Conservation (phyloP, 768 basidiomycete species). For the Naganishia randhawae region DNA sequence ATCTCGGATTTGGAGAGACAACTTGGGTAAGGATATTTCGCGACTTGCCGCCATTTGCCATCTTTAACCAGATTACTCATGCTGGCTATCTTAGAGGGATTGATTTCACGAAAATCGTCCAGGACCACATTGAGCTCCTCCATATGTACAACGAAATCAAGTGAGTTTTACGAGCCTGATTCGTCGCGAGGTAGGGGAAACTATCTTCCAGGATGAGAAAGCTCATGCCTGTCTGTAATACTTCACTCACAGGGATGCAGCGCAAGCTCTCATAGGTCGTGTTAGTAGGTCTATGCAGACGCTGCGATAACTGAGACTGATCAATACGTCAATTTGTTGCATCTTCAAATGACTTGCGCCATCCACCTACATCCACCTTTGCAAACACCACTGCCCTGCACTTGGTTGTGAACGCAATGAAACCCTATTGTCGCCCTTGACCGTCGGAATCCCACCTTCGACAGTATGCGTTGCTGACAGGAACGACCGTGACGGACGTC, state of each 20-base stretch:
- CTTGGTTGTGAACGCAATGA: too few species aligned
- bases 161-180: neutral
- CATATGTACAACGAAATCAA: slow-evolving; percentile 52
- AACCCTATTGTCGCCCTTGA: neutral
- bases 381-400: too few species aligned
- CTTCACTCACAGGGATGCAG: slow-evolving; percentile 35
- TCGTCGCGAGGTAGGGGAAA: too few species aligned
- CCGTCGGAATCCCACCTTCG: neutral
- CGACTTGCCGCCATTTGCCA: neutral
- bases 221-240: neutral
- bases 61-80: neutral
- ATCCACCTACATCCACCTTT: too few species aligned
- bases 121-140: slow-evolving; percentile 43
- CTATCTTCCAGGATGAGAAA: too few species aligned
- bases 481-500: slow-evolving; percentile 40
- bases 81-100: slow-evolving; percentile 6
- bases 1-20: slow-evolving; percentile 4
- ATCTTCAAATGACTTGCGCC: too few species aligned
- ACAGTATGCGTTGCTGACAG: slow-evolving; percentile 43
- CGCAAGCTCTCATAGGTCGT: slow-evolving; percentile 47
- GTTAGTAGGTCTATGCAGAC: slow-evolving; percentile 30
- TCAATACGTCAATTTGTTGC: too few species aligned
- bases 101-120: slow-evolving; percentile 38
- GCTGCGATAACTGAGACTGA: neutral
- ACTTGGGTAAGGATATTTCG: neutral